These are phyloP conservation scores for Venturia asperata DNA, from an alignment of 2,329 filamentous ascomycete species.

Conservation along the genomic window DNA sequence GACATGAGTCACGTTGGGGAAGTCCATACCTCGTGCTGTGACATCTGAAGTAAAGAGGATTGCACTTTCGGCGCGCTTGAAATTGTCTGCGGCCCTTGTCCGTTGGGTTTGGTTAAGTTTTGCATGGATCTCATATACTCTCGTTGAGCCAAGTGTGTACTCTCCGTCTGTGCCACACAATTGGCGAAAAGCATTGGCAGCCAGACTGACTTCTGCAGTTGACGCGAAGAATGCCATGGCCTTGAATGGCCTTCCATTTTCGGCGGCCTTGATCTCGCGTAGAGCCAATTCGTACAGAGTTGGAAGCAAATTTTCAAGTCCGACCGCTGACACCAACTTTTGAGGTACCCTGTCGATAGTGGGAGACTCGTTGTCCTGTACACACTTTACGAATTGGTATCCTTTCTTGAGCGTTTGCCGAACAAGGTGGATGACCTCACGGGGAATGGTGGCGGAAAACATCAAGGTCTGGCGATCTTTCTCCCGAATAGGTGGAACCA, in stretches of 20 bases:
- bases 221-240: slow-evolving; percentile 90
- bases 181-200: slow-evolving; percentile 51
- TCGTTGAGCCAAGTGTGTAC: slow-evolving; percentile 27
- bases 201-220: slow-evolving; percentile 63
- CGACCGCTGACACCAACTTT: slow-evolving; percentile 57
- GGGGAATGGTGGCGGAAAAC: slow-evolving; percentile 89
- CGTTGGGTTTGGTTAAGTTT: slow-evolving; percentile 64
- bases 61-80: slow-evolving; percentile 57
- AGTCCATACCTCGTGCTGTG: slow-evolving; percentile 48
- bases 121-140: slow-evolving; percentile 64
- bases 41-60: slow-evolving; percentile 46
- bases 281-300: slow-evolving; percentile 68
- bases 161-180: slow-evolving; percentile 35
- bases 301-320: slow-evolving; percentile 71
- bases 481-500: slow-evolving; percentile 54
- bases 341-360: slow-evolving; percentile 85
- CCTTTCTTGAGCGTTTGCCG: slow-evolving; percentile 68
- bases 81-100: slow-evolving; percentile 62
- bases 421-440: slow-evolving; percentile 73
- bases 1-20: slow-evolving; percentile 47
- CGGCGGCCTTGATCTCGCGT: slow-evolving; percentile 45
- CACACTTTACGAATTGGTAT: slow-evolving; percentile 88
- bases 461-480: slow-evolving; percentile 82
- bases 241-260: slow-evolving; percentile 65
- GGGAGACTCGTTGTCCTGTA: slow-evolving; percentile 69